Conservation (phyloP, 768 basidiomycete species). For the Suillus paluster region DNA sequence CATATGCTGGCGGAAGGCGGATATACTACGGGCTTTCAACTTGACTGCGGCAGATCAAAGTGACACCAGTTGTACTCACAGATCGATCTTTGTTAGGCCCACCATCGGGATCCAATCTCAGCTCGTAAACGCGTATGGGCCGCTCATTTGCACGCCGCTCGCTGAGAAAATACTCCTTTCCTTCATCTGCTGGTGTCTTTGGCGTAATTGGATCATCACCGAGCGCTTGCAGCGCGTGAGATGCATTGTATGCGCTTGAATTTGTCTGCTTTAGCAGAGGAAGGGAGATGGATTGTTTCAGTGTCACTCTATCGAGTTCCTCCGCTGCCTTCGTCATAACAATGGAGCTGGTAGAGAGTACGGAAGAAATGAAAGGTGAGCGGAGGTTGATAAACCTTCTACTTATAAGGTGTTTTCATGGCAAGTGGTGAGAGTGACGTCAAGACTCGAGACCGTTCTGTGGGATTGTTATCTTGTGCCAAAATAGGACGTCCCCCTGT, state of each 20-base stretch:
- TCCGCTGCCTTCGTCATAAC: conserved; percentile 19
- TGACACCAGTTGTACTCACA: conserved; percentile 49
- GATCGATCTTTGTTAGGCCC: conserved; percentile 85
- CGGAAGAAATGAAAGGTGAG: neutral
- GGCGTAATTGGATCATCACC: conserved; percentile 52
- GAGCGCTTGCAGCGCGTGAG: neutral
- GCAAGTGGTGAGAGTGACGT: conserved; percentile 1
- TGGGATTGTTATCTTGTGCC: neutral
- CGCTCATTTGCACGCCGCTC: conserved; percentile 52
- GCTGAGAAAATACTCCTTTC: conserved; percentile 83
- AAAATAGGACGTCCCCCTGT: neutral
- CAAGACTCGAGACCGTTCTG: too few species aligned
- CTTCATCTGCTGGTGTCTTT: conserved; percentile 93
- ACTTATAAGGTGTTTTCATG: conserved; percentile 2
- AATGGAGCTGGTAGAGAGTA: neutral
- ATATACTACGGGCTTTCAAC: conserved; percentile 68
- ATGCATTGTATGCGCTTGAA: neutral
- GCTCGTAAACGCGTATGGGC: conserved; percentile 84
- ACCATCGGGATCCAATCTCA: conserved; percentile 87
- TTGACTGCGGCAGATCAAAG: conserved; percentile 9
- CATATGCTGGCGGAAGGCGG: conserved; percentile 89
- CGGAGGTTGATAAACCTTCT: conserved; percentile 5
- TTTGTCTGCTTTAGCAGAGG: neutral
- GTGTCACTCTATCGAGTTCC: neutral
- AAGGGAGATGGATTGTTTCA: neutral